Evolutionary conservation across 805 yeast genomes (phyloP).

Genomic region (Maudiozyma barnettii): DNA sequence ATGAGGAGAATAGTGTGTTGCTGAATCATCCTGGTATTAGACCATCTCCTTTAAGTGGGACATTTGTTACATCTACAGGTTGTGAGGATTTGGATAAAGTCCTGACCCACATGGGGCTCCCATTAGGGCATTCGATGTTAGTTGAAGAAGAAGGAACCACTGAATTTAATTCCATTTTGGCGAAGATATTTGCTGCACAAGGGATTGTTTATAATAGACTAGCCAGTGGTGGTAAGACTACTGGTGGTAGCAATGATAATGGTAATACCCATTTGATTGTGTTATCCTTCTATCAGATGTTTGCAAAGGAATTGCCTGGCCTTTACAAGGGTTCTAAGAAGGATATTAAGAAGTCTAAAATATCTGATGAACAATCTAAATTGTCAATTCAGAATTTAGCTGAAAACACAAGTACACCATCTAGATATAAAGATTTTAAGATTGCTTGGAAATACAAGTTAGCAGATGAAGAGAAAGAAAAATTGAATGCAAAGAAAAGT

Average conservation of each 20-base stretch:
- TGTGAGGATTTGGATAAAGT: conserved; percentile 63
- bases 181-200: conserved; percentile 65
- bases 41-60: conserved; percentile 68
- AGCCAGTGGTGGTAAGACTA: conserved; percentile 18
- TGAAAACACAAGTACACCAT: conserved; percentile 23
- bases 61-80: conserved; percentile 74
- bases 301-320: conserved; percentile 72
- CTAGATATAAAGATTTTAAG: conserved; percentile 44
- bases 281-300: conserved; percentile 45
- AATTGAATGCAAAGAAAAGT: conserved; percentile 1
- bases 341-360: conserved; percentile 53
- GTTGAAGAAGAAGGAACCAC: conserved; percentile 83
- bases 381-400: conserved; percentile 60
- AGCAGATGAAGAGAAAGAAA: conserved; percentile 24
- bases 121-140: conserved; percentile 60
- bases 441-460: conserved; percentile 92
- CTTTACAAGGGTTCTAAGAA: conserved; percentile 57
- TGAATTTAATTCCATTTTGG: conserved; percentile 66
- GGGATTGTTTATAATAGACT: conserved; percentile 60
- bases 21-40: conserved; percentile 48
- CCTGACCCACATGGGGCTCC: conserved; percentile 75
- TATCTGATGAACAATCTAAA: conserved; percentile 48
- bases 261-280: conserved; percentile 53
- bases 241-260: conserved; percentile 7
- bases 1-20: background rate